Evolutionary conservation across 345 rosid species (phyloP).

Genomic region (Triadica sebifera): DNA sequence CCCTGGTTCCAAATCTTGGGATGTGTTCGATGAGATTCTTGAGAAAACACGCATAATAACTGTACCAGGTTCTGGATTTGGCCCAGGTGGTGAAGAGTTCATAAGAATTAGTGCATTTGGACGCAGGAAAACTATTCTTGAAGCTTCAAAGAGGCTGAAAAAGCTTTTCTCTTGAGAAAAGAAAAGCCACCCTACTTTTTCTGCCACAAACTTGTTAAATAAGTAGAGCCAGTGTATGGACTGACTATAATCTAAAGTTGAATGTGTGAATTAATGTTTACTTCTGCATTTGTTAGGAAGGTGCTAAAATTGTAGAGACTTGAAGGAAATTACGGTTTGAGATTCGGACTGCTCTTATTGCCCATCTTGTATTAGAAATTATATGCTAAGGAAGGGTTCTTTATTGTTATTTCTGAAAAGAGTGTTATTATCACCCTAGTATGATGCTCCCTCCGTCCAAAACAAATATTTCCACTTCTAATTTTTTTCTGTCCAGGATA

Average conservation of each 20-base stretch:
- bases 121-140: slow-evolving; percentile 40
- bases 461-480: too few relatives aligned
- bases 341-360: too few relatives aligned
- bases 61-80: slow-evolving; percentile 76
- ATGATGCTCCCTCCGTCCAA: too few relatives aligned
- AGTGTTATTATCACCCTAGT: too few relatives aligned
- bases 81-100: slow-evolving; percentile 74
- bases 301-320: neutral
- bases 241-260: neutral
- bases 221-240: neutral
- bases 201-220: neutral
- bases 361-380: too few relatives aligned
- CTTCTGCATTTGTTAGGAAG: neutral
- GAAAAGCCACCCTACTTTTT: neutral
- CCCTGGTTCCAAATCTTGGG: slow-evolving; percentile 66
- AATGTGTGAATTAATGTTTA: neutral
- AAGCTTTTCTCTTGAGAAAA: neutral
- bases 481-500: too few relatives aligned
- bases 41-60: slow-evolving; percentile 66
- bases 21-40: slow-evolving; percentile 60
- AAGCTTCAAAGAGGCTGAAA: slow-evolving; percentile 62
- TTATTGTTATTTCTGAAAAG: too few relatives aligned
- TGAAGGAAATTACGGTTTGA: neutral
- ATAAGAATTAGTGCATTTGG: slow-evolving; percentile 78
- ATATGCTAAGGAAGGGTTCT: too few relatives aligned